Percentiles rank a stretch among this genome's conserved stretches.
phyloP scores from a whole-genome alignment of 2,329 filamentous ascomycete species.

The Ophiognomonia clavigignenti-juglandacearum region DNA sequence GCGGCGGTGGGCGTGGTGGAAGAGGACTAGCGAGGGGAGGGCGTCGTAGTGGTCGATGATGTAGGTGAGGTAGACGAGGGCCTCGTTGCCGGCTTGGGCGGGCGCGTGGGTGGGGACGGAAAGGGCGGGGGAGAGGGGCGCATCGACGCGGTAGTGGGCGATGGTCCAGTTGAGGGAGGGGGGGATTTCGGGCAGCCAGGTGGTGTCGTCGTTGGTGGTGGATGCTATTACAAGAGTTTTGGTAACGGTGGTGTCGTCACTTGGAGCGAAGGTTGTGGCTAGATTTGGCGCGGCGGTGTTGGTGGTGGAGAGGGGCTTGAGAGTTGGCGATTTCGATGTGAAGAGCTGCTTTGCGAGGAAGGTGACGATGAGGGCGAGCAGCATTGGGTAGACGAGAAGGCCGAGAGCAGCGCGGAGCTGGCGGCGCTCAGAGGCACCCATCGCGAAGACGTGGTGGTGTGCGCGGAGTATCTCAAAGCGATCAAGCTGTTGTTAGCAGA shows the following conservation, averaged over 20 bases:
- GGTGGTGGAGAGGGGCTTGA: neutral
- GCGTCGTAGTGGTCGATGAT: conserved; percentile 57
- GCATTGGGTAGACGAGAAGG: conserved; percentile 17
- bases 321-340: neutral
- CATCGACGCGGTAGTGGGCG: conserved; percentile 21
- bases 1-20: conserved; percentile 50
- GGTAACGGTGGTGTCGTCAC: neutral
- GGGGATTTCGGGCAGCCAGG: conserved; percentile 17
- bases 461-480: neutral
- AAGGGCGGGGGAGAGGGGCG: conserved; percentile 16
- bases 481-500: neutral
- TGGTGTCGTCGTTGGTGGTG: conserved; percentile 9
- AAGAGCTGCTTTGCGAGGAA: conserved; percentile 13
- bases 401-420: conserved; percentile 16
- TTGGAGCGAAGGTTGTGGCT: neutral
- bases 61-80: conserved; percentile 58
- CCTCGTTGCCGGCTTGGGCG: conserved; percentile 53
- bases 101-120: conserved; percentile 21
- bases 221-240: conserved; percentile 20
- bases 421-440: conserved; percentile 13
- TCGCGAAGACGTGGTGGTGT: neutral
- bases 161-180: conserved; percentile 16
- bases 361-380: conserved; percentile 15
- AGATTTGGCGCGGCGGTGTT: neutral
- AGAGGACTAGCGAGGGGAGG: conserved; percentile 54